These are phyloP conservation scores for Pichia rugopelliculosa DNA, from an alignment of 805 yeast genomes.

Conservation along the genomic window DNA sequence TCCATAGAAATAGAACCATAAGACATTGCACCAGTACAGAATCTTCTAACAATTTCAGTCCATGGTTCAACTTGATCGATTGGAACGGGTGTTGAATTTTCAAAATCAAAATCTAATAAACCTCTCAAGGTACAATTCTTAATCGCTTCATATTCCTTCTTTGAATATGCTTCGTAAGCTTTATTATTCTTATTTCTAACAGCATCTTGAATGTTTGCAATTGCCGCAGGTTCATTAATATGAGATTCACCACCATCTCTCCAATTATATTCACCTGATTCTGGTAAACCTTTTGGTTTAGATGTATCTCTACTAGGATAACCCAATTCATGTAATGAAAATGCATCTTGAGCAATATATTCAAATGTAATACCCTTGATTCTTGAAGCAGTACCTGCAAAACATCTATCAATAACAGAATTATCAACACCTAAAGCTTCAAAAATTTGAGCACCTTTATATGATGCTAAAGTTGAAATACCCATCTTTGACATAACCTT, in stretches of 20 bases:
- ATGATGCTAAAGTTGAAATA: constrained; percentile 95
- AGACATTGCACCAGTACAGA: constrained; percentile 99
- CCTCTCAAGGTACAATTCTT: constrained; percentile 93
- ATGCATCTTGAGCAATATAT: constrained; percentile 93
- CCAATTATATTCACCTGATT: constrained; percentile 97
- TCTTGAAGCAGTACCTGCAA: constrained; percentile 96
- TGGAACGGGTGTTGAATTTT: constrained; percentile 67
- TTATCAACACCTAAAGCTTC: constrained; percentile 96
- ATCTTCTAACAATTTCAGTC: constrained; percentile 97
- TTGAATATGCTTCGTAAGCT: constrained; percentile 85
- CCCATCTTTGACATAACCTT: constrained; percentile 99
- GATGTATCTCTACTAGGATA: constrained; percentile 71
- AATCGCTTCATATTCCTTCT: constrained; percentile 86
- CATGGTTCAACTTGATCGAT: constrained; percentile 98
- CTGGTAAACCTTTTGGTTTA: constrained; percentile 72
- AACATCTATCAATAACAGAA: constrained; percentile 90
- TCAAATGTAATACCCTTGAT: constrained; percentile 94
- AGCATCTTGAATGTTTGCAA: constrained; percentile 96
- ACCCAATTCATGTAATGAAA: constrained; percentile 88
- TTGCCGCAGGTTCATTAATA: constrained; percentile 89
- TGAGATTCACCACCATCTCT: constrained; percentile 98
- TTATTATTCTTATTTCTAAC: constrained; percentile 92
- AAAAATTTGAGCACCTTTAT: constrained; percentile 97
- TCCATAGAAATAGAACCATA: constrained; percentile 98
- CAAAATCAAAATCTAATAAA: constrained; percentile 81